Evolutionary conservation across 495 filamentous ascomycete genomes (phyloP).

Genomic region (Polyplosphaeria fusca): DNA sequence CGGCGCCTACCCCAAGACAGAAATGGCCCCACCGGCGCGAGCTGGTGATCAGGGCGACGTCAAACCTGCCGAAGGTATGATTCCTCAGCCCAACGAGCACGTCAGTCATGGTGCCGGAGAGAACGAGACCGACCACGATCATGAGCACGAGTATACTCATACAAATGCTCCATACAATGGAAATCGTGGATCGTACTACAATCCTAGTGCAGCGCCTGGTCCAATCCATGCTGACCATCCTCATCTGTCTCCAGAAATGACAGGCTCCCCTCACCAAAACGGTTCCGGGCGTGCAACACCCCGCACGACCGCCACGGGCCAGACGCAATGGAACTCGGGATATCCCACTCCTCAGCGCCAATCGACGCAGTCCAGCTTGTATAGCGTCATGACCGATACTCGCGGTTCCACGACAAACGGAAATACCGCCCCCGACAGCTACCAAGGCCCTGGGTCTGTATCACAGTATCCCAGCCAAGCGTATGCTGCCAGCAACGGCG

Average conservation of each 20-base stretch:
- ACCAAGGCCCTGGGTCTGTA: conserved; percentile 29
- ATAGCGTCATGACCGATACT: conserved; percentile 87
- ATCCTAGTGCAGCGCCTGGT: conserved; percentile 58
- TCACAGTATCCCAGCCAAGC: conserved; percentile 61
- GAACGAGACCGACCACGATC: conserved; percentile 68
- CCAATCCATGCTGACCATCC: conserved; percentile 70
- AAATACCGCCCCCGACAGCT: conserved; percentile 51
- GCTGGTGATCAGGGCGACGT: conserved; percentile 63
- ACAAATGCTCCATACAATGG: conserved; percentile 56
- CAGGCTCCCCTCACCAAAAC: conserved; percentile 82
- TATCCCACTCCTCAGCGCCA: conserved; percentile 77
- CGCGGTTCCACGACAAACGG: conserved; percentile 67
- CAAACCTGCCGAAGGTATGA: conserved; percentile 61
- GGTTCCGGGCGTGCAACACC: conserved; percentile 86
- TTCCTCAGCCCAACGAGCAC: conserved; percentile 42
- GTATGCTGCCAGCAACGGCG: conserved; percentile 65
- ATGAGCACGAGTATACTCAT: conserved; percentile 71
- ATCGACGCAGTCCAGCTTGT: conserved; percentile 68
- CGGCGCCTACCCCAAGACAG: conserved; percentile 76
- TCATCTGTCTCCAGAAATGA: conserved; percentile 82
- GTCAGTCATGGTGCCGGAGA: conserved; percentile 53
- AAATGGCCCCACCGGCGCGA: conserved; percentile 84
- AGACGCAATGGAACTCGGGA: conserved; percentile 72
- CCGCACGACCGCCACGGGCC: conserved; percentile 64
- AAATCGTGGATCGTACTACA: conserved; percentile 73